phyloP scores from a whole-genome alignment of 2,329 filamentous ascomycete species.

The Mycosphaerelloides madeirae region DNA sequence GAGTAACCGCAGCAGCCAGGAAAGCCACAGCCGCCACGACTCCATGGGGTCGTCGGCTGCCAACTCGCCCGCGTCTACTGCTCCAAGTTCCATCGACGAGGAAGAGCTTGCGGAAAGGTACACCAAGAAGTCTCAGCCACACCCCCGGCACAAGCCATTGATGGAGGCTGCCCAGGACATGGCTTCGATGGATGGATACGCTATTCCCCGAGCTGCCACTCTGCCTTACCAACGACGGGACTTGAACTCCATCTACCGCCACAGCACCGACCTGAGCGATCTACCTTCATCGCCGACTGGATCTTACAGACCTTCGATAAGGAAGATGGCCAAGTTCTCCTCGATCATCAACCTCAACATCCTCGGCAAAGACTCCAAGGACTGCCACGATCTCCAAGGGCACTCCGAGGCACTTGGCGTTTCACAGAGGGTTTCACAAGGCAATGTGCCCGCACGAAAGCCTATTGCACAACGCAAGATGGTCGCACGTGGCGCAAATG shows the following conservation, averaged over 20 bases:
- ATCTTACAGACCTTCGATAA: constrained; percentile 6
- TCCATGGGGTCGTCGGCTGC: constrained; percentile 13
- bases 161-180: constrained; percentile 13
- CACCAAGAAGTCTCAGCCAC: constrained; percentile 2
- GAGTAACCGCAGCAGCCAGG: constrained; percentile 18
- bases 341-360: constrained; percentile 20
- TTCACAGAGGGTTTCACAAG: constrained; percentile 8
- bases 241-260: not conserved
- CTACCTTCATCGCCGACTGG: constrained; percentile 5
- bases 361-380: constrained; percentile 13
- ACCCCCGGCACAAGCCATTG: constrained; percentile 16
- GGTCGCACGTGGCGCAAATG: constrained; percentile 30
- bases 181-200: too few species aligned
- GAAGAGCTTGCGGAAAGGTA: constrained; percentile 10
- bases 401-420: constrained; percentile 5
- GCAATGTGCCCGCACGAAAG: constrained; percentile 11
- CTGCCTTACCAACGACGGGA: too few species aligned
- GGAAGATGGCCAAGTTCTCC: constrained; percentile 20
- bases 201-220: too few species aligned
- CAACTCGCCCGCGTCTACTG: constrained; percentile 18
- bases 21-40: constrained; percentile 7
- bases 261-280: constrained; percentile 4
- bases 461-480: constrained; percentile 24
- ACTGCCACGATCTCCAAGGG: constrained; percentile 7
- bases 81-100: constrained; percentile 21